A percentile compares a stretch with the other conserved stretches of the same genome.
Conservation (phyloP, 2,329 filamentous ascomycete species). For the Beauveria australis region DNA sequence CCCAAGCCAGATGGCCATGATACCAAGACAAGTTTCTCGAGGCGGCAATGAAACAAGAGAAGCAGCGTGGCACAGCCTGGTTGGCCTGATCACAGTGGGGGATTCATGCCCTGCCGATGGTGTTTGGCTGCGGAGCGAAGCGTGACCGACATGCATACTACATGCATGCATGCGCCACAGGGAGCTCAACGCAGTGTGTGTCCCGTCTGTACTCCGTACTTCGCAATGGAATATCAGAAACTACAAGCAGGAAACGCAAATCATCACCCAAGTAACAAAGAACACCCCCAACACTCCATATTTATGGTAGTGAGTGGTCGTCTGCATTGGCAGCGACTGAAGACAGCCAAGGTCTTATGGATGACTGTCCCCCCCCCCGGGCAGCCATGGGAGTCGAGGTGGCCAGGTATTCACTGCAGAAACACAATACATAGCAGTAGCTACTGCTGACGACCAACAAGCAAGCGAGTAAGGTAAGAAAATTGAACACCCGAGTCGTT, state of each 20-base stretch:
- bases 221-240: background rate
- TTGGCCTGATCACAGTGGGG: constrained; percentile 1
- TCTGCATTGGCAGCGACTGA: background rate
- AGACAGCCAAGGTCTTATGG: background rate
- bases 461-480: background rate
- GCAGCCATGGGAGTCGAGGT: background rate
- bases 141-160: constrained; percentile 9
- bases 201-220: too few species aligned
- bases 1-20: background rate
- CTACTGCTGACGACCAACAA: background rate
- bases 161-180: background rate
- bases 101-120: constrained; percentile 1
- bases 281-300: too few species aligned
- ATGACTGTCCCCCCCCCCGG: background rate
- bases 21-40: background rate
- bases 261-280: too few species aligned
- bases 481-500: background rate
- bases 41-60: background rate
- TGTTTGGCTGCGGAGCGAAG: background rate
- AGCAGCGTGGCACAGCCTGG: constrained; percentile 4
- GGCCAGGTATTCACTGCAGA: background rate
- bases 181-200: background rate
- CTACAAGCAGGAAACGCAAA: too few species aligned
- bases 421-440: background rate
- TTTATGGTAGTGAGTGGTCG: too few species aligned